Base-by-base conservation (phyloP, 208 protist species). In the Leishmania amazonensis region DNA sequence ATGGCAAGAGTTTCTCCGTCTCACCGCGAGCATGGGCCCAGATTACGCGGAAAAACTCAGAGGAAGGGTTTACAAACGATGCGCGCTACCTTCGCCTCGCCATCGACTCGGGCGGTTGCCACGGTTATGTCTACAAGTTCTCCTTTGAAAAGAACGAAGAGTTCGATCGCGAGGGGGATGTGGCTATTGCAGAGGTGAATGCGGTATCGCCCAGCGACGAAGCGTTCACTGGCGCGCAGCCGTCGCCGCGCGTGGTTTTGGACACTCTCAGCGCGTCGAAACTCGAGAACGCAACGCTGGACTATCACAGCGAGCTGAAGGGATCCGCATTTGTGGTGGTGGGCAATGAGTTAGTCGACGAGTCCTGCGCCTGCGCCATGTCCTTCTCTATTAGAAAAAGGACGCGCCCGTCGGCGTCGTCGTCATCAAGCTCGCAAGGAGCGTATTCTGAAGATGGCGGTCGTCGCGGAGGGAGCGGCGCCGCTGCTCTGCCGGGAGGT, bases 41-140 rank as follows among this genome's bases (percentile, higher is more conserved):
- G 3, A 96, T 98, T 75, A 78, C 79, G 21, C 83, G 87, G 58
- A 96, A 95, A 78, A 98, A 98, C 77, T 74, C 68, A 2, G 86
- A 92, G 81, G 95, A 98, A 65, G 93, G 93, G 21, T 93, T 95
- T 65, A 24, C 81, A 31, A 96, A 96, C 77, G 89, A 95, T 75
- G 83, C 83, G 35, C 93, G 95, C 35, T 90, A 88, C 53, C 86
- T 98, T 64, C 93, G 95, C 9, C 87, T 98, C 1, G 88, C 93
- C 42, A 93, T 98, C 67, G 95, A 97, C 79, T 95, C 92, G 9
- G 95, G 95, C 38, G 95, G 95, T 70, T 98, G 95, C 81, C 95
- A 98, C 83, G 95, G 95, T 17, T 98, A 94, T 60, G 74, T 93
- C 75, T 98, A 98, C 89, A 96, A 96, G 82, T 98, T 98, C 75